Base-by-base conservation (phyloP, 75 land plant species). In the Pseudotsuga menziesii region DNA sequence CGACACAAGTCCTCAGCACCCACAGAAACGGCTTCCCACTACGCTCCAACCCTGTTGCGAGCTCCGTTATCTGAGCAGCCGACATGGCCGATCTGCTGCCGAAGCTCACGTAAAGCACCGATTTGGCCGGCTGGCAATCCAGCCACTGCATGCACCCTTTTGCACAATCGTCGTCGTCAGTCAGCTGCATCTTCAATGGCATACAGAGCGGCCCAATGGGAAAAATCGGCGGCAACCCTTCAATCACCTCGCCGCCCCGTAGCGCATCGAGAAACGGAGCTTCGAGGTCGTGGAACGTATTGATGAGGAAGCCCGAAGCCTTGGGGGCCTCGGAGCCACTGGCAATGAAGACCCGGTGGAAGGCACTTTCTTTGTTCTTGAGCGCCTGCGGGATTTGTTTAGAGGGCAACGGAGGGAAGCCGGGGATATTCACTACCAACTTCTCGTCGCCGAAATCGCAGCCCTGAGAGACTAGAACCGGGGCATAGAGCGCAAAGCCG, bases 221-320 rank as follows among this genome's bases (percentile, higher is more conserved):
- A 66, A 76, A 87, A 4, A 89, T 26, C 0, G 63, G 82, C 16
- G 89, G 83, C 36, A 76, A 36, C 16, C n/a, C 32, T 0, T 17
- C 54, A 0, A 9, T 12, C 20, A 52, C 32, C 3, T 5, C 5
- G 2, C 76, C 35, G 29, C 62, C 2, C 15, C 52, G 25, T 35
- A 88, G 58, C 6, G 75, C 56, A 0, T 76, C 86, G 0, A 74
- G 22, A 3, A 82, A 80, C 2, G 79, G 77, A 1, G 57, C 56
- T 78, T 91, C 93, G 52, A 91, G 73, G 23, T 76, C 86, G 3
- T 85, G 78, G 25, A 85, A 81, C 13, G 91, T 89, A 76, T 91
- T 91, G 44, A 87, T 16, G 19, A 88, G 72, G 41, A 91, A 32
- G 26, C 80, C 85, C 3, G 72, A 59, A 2, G 85, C 81, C 41